These are phyloP conservation scores for Saccharomycopsis lassenensis DNA, from an alignment of 805 yeast genomes.

Conservation along the genomic window DNA sequence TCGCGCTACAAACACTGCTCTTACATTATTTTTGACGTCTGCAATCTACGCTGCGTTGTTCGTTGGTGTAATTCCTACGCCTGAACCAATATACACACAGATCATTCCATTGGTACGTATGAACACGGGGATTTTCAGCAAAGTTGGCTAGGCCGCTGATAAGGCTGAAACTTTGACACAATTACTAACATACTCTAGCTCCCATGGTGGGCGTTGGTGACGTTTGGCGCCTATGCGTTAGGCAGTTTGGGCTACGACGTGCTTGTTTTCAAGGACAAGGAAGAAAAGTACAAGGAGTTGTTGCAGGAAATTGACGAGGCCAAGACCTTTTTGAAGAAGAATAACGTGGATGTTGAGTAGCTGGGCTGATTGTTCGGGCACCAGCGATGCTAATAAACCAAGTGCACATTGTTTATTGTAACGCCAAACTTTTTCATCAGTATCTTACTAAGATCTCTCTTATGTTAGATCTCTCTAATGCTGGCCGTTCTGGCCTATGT, in stretches of 20 bases:
- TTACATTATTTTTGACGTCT: slow-evolving; percentile 33
- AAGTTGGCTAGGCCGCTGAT: no score
- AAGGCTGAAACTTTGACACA: not conserved
- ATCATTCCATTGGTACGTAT: slow-evolving; percentile 39
- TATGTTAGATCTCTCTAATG: not conserved
- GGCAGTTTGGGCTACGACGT: slow-evolving; percentile 62
- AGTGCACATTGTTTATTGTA: not conserved
- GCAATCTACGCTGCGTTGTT: slow-evolving; percentile 44
- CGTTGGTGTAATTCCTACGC: slow-evolving; percentile 44
- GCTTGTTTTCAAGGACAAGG: slow-evolving; percentile 58
- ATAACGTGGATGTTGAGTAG: slow-evolving; percentile 43
- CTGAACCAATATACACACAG: slow-evolving; percentile 36
- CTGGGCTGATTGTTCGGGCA: not conserved
- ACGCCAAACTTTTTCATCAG: not conserved
- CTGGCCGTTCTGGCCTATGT: no score
- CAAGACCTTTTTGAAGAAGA: slow-evolving; percentile 40
- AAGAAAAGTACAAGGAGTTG: slow-evolving; percentile 53
- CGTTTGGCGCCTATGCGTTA: slow-evolving; percentile 60
- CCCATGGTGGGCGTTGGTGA: slow-evolving; percentile 61
- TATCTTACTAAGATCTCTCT: not conserved
- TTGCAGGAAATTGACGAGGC: slow-evolving; percentile 52
- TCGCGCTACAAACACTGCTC: slow-evolving; percentile 51
- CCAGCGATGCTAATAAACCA: not conserved
- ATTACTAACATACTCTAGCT: slow-evolving; percentile 21
- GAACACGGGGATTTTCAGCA: no score